Evolutionary conservation across 1,284 basidiomycete genomes (phyloP).

Genomic region (Fomitopsis pinicola): DNA sequence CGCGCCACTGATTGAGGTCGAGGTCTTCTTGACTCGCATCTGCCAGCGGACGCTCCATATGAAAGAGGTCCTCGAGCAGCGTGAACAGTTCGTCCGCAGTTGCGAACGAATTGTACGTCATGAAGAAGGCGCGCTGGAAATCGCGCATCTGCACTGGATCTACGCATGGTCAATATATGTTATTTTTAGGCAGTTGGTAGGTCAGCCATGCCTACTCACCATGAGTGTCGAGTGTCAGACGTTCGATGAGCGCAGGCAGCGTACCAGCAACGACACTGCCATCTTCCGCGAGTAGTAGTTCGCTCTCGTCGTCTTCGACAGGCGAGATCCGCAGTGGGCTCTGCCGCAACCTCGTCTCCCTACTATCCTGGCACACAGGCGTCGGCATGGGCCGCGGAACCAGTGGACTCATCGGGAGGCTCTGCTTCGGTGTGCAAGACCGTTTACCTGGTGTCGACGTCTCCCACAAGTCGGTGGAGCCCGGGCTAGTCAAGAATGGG

Average conservation of each 20-base stretch:
- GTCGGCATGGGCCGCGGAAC: conserved; percentile 1
- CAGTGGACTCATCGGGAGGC: background rate
- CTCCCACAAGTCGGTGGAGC: background rate
- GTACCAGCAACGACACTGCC: conserved; percentile 64
- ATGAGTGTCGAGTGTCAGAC: conserved; percentile 53
- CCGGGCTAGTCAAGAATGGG: background rate
- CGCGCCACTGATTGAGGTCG: conserved; percentile 60
- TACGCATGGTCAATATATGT: background rate
- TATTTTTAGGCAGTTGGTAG: background rate
- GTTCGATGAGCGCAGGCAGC: conserved; percentile 65
- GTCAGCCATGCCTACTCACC: conserved; percentile 35
- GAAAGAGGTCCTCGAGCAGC: conserved; percentile 60
- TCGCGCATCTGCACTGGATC: conserved; percentile 11
- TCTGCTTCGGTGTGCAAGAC: background rate
- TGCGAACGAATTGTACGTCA: conserved; percentile 78
- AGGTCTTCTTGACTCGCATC: conserved; percentile 48
- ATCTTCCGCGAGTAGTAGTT: conserved; percentile 54
- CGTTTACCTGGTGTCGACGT: conserved; percentile 4
- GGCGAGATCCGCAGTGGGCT: conserved; percentile 32
- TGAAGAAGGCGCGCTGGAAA: conserved; percentile 68
- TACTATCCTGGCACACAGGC: background rate
- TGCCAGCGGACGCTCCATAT: conserved; percentile 47
- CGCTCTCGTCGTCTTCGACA: conserved; percentile 42
- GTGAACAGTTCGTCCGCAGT: conserved; percentile 66
- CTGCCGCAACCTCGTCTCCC: background rate